These are phyloP conservation scores for Leptomonas pyrrhocoris DNA, from an alignment of 208 protist species.

Conservation along the genomic window DNA sequence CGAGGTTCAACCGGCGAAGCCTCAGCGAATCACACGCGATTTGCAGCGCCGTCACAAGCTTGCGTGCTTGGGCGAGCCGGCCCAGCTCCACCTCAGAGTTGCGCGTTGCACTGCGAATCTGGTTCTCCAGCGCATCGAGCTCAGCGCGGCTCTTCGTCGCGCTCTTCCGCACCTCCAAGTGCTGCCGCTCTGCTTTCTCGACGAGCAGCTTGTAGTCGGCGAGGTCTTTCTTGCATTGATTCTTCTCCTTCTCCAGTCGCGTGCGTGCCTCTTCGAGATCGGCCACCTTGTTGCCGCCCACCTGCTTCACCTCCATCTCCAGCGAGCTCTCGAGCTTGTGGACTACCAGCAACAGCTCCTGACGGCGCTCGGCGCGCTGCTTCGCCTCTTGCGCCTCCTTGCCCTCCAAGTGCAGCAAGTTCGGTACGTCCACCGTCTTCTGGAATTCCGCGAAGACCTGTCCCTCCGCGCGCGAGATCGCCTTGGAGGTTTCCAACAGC, in stretches of 20 bases:
- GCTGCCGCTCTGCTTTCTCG: conserved; percentile 52
- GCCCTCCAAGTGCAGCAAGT: conserved; percentile 92
- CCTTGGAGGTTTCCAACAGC: conserved; percentile 47
- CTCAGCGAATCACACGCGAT: conserved; percentile 84
- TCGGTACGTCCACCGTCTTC: conserved; percentile 75
- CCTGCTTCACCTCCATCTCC: conserved; percentile 68
- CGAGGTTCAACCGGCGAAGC: conserved; percentile 69
- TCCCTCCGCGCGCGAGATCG: conserved; percentile 81
- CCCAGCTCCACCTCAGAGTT: conserved; percentile 61
- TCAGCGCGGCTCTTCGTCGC: conserved; percentile 43
- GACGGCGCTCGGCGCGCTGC: conserved; percentile 67
- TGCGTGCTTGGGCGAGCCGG: conserved; percentile 63
- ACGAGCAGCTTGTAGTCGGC: conserved; percentile 57
- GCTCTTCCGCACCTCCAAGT: conserved; percentile 37
- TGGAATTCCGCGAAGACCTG: conserved; percentile 92
- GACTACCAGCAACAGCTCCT: conserved; percentile 75
- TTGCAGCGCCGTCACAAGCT: conserved; percentile 71
- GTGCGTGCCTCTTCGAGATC: conserved; percentile 46
- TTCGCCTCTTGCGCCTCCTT: conserved; percentile 45
- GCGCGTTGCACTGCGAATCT: conserved; percentile 55
- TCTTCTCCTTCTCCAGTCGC: conserved; percentile 52
- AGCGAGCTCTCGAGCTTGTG: conserved; percentile 81
- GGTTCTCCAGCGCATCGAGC: conserved; percentile 63
- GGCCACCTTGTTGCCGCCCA: conserved; percentile 38
- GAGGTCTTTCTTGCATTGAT: conserved; percentile 68